Base-by-base conservation (phyloP, 1,139 yeast genomes). In the Arxiozyma heterogenica region DNA sequence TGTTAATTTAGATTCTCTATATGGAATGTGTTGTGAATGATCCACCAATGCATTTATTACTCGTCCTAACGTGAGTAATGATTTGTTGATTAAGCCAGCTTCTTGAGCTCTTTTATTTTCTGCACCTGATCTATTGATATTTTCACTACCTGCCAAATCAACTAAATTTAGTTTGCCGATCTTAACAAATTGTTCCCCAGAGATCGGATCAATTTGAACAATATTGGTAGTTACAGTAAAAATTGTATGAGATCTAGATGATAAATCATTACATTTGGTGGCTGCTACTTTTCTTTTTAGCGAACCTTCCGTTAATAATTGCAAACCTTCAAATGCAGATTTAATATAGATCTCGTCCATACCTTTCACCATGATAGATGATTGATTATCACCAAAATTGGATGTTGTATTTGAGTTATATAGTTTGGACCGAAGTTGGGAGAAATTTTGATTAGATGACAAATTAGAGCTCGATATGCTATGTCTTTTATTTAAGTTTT, bases 101-200 rank as follows among this genome's bases (percentile, higher is more conserved):
- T 88, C 96, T 59, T 87, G 81, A 0, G 95, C 95, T 38, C 94
- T 75, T 63, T 80, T 83, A 64, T 84, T 82, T 53, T 75, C 80
- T 0, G 95, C 93, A 0, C 96, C 96, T 0, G 95, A 85, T 55
- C 88, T 74, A 57, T 76, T 80, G 51, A 89, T 83, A 63, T 88
- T 87, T 65, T 86, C 95, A 18, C 94, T 85, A 0, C 97, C 96
- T 0, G 97, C 97, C 58, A 90, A 75, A 71, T 90, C 96, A 2
- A 89, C 95, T 44, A 90, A 73, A 64, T 88, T 87, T 65, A 90
- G 76, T 60, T 84, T 86, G 4, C 89, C 85, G 23, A 72, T 72
- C 59, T 72, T 73, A 51, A 78, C 67, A 50, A 74, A 76, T 51
- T 74, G 75, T 47, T 70, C 73, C 22, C 74, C 71, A 22, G 72